Percentiles rank a stretch among this genome's conserved stretches.
These are phyloP conservation scores for Prunella vulgaris DNA, from an alignment of 257 asterid species.

Conservation along the genomic window DNA sequence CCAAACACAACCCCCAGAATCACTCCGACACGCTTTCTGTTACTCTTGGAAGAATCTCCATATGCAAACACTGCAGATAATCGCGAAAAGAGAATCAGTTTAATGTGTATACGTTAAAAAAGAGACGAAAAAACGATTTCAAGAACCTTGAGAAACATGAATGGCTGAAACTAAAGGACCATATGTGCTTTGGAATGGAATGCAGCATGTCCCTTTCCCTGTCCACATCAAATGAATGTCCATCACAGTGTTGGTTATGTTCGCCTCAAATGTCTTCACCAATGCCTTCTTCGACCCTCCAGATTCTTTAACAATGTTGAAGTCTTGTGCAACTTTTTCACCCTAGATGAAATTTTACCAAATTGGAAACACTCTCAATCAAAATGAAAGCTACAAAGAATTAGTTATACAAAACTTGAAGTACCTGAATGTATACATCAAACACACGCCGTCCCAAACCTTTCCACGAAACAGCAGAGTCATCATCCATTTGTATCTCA, in stretches of 20 bases:
- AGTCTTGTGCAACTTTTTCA: constrained; percentile 43
- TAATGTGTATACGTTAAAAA: neutral
- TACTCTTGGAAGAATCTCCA: constrained; percentile 24
- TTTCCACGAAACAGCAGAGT: constrained; percentile 43
- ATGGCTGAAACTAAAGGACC: constrained; percentile 60
- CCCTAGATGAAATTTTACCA: constrained; percentile 31
- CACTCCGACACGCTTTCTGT: constrained; percentile 28
- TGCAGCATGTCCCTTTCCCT: constrained; percentile 70
- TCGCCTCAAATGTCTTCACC: constrained; percentile 41
- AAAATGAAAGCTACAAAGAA: neutral
- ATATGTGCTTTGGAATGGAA: constrained; percentile 57
- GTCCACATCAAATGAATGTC: constrained; percentile 60
- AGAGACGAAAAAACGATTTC: neutral
- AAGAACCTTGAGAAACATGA: constrained; percentile 48
- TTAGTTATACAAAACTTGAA: neutral
- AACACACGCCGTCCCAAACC: constrained; percentile 56
- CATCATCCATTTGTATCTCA: constrained; percentile 57
- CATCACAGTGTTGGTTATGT: constrained; percentile 45
- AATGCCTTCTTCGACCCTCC: constrained; percentile 53
- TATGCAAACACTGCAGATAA: constrained; percentile 27
- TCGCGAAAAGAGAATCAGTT: neutral
- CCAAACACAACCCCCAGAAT: constrained; percentile 41
- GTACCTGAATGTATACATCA: constrained; percentile 55
- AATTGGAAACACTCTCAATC: no score
- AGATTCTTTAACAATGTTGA: constrained; percentile 41